phyloP scores from a whole-genome alignment of 2,329 filamentous ascomycete genomes.

The Leptodontidium sp. region DNA sequence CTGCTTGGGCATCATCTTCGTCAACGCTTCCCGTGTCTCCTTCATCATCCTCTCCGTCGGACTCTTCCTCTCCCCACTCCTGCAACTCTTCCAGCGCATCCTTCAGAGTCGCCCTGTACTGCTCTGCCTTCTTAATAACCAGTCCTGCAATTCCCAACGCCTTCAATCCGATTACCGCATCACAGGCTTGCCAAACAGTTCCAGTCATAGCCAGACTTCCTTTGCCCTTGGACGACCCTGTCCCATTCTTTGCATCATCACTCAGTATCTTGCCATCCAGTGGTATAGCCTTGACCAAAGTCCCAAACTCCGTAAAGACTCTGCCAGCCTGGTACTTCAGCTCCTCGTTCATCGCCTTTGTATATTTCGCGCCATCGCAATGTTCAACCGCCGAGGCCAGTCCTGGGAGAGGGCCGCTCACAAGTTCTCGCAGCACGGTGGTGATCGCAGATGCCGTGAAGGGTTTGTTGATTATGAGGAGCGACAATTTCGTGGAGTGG shows the following conservation, averaged over 20 bases:
- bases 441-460: constrained; percentile 81
- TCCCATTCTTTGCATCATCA: constrained; percentile 56
- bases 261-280: constrained; percentile 62
- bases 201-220: constrained; percentile 73
- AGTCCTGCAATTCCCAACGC: constrained; percentile 74
- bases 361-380: constrained; percentile 68
- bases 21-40: constrained; percentile 53
- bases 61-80: constrained; percentile 82
- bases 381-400: constrained; percentile 75
- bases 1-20: constrained; percentile 57
- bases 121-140: constrained; percentile 74
- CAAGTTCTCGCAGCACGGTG: constrained; percentile 76
- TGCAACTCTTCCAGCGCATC: constrained; percentile 88
- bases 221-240: constrained; percentile 50
- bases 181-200: constrained; percentile 84
- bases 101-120: constrained; percentile 77
- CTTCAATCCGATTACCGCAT: constrained; percentile 71
- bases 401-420: constrained; percentile 75
- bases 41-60: constrained; percentile 66
- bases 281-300: constrained; percentile 67
- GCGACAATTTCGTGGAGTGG: constrained; percentile 86
- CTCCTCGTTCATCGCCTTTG: constrained; percentile 68
- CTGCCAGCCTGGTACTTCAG: constrained; percentile 65
- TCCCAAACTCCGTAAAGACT: constrained; percentile 68
- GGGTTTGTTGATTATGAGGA: constrained; percentile 85